phyloP scores from a whole-genome alignment of 148 eudicot species.

The Suaeda aralocaspica region DNA sequence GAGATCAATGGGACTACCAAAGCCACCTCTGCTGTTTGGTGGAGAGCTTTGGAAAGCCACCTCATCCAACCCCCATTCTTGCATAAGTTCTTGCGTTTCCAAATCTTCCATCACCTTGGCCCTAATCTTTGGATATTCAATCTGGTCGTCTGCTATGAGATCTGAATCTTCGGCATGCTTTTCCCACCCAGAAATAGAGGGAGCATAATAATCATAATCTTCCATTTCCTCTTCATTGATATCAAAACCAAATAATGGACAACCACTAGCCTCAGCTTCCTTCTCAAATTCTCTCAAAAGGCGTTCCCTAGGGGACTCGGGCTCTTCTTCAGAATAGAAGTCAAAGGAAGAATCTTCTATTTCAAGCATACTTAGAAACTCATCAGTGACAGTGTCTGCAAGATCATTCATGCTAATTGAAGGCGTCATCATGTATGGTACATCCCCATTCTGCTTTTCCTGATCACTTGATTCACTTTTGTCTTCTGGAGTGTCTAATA shows the following conservation, averaged over 20 bases:
- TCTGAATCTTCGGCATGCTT: slow-evolving; percentile 38
- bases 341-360: slow-evolving; percentile 34
- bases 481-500: slow-evolving; percentile 45
- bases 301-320: slow-evolving; percentile 64
- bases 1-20: slow-evolving; percentile 60
- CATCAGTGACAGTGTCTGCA: slow-evolving; percentile 53
- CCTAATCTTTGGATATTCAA: slow-evolving; percentile 41
- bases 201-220: slow-evolving; percentile 37
- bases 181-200: slow-evolving; percentile 27
- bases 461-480: slow-evolving; percentile 35
- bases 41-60: slow-evolving; percentile 54
- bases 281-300: slow-evolving; percentile 55
- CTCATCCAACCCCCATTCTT: slow-evolving; percentile 65
- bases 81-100: slow-evolving; percentile 77
- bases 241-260: slow-evolving; percentile 39
- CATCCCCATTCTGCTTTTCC: slow-evolving; percentile 30
- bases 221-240: slow-evolving; percentile 30
- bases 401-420: slow-evolving; percentile 56
- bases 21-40: slow-evolving; percentile 37
- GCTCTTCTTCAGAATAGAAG: slow-evolving; percentile 36
- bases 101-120: slow-evolving; percentile 58
- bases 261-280: slow-evolving; percentile 45
- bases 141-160: slow-evolving; percentile 26
- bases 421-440: slow-evolving; percentile 32
- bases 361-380: slow-evolving; percentile 54